A percentile compares a stretch with the other conserved stretches of the same genome.
These are phyloP conservation scores for Penicillium egyptiacum DNA, from an alignment of 495 filamentous ascomycete species.

Conservation along the genomic window DNA sequence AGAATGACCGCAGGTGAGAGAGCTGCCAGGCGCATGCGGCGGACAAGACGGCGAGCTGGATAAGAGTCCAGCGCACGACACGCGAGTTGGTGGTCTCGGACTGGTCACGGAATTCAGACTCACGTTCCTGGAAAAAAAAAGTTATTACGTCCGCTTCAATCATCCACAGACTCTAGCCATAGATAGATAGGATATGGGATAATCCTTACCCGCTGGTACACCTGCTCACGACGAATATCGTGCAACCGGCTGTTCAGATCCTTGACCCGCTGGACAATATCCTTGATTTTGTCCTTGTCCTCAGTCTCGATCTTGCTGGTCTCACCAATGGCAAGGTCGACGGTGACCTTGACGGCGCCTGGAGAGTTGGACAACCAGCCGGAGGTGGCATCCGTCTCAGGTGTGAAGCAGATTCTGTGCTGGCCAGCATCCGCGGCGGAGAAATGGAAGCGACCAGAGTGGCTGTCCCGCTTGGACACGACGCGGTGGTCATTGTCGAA, in stretches of 20 bases:
- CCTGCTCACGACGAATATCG: constrained; percentile 90
- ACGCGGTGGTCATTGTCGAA: constrained; percentile 99
- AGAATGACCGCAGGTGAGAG: constrained; percentile 91
- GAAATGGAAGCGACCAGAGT: constrained; percentile 90
- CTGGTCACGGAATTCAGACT: constrained; percentile 97
- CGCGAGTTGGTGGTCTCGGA: constrained; percentile 90
- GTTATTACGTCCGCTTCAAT: background rate
- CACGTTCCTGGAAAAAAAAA: constrained; percentile 69
- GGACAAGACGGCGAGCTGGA: constrained; percentile 85
- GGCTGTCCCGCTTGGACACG: constrained; percentile 75
- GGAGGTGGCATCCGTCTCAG: constrained; percentile 59
- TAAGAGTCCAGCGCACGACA: constrained; percentile 90
- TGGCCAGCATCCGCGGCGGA: constrained; percentile 89
- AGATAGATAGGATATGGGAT: constrained; percentile 7
- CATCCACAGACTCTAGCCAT: background rate
- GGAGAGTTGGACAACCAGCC: constrained; percentile 70
- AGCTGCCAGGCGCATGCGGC: constrained; percentile 96
- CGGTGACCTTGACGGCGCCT: constrained; percentile 76
- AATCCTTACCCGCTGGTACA: constrained; percentile 84
- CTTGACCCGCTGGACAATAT: constrained; percentile 85
- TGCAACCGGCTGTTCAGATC: constrained; percentile 86
- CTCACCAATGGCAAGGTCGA: constrained; percentile 94
- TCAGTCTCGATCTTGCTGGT: constrained; percentile 91
- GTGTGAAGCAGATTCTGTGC: constrained; percentile 92
- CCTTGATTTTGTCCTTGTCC: constrained; percentile 90